phyloP scores from a whole-genome alignment of 208 protist genomes.

The Tritrichomonas foetus region DNA sequence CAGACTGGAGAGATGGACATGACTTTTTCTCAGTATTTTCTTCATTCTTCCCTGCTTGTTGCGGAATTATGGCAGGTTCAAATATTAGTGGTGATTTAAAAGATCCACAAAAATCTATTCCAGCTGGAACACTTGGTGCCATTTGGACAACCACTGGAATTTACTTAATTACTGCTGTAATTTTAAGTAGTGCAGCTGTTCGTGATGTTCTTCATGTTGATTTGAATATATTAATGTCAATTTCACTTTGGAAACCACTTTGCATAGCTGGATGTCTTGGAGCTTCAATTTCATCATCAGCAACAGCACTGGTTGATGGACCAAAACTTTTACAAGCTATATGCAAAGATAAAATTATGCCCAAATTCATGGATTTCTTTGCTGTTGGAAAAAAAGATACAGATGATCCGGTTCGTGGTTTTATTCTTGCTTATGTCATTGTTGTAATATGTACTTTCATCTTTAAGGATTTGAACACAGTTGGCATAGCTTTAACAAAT shows the following conservation, averaged over 20 bases:
- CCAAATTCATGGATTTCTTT: neutral
- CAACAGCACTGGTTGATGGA: neutral
- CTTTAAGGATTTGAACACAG: neutral
- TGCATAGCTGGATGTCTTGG: neutral
- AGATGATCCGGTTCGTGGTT: constrained; percentile 4
- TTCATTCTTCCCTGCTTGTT: constrained; percentile 67
- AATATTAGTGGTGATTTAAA: constrained; percentile 63
- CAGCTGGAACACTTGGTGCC: constrained; percentile 32
- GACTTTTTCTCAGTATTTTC: constrained; percentile 47
- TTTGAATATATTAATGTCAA: neutral
- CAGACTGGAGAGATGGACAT: neutral
- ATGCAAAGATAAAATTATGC: neutral
- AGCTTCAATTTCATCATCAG: neutral
- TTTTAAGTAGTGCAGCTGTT: neutral
- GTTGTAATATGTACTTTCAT: neutral
- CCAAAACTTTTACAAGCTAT: neutral
- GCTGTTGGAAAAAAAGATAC: neutral
- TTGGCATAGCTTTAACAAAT: constrained; percentile 37
- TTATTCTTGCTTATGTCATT: neutral
- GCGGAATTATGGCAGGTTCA: constrained; percentile 69
- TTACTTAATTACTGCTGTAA: neutral
- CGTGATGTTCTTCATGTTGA: neutral
- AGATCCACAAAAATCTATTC: constrained; percentile 62
- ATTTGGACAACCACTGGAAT: neutral
- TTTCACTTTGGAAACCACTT: neutral